phyloP scores from a whole-genome alignment of 2,329 filamentous ascomycete species.

The Akanthomyces dipterigenus region DNA sequence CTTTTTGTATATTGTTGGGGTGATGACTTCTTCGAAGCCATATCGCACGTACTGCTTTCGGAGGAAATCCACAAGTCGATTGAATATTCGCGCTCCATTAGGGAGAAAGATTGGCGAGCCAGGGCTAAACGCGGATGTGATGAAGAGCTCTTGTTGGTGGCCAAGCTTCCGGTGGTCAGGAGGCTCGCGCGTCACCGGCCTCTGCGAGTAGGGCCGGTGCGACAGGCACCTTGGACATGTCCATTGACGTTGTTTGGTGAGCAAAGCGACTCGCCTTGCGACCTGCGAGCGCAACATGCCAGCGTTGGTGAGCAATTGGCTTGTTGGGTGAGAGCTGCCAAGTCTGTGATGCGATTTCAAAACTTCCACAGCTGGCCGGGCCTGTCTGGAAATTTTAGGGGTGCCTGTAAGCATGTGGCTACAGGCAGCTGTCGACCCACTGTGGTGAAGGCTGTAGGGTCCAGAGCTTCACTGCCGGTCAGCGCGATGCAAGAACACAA shows the following conservation, averaged over 20 bases:
- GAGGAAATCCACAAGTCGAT: constrained; percentile 73
- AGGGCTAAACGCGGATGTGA: constrained; percentile 70
- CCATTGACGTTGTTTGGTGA: constrained; percentile 21
- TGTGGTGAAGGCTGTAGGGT: not conserved
- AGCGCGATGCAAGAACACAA: not conserved
- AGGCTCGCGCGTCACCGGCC: constrained; percentile 24
- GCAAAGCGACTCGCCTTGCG: constrained; percentile 15
- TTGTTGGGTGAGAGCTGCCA: not conserved
- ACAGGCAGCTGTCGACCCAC: not conserved
- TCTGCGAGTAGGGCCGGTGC: constrained; percentile 25
- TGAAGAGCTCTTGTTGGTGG: constrained; percentile 68
- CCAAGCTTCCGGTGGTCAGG: constrained; percentile 56
- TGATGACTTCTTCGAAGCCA: constrained; percentile 83
- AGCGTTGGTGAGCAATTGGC: constrained; percentile 8
- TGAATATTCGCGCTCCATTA: constrained; percentile 75
- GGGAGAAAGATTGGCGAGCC: constrained; percentile 81
- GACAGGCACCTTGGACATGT: constrained; percentile 24
- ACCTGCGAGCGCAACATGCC: constrained; percentile 26
- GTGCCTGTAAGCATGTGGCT: not conserved
- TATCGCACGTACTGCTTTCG: constrained; percentile 78
- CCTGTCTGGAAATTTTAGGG: not conserved
- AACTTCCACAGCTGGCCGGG: not conserved
- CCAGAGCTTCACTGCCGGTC: not conserved
- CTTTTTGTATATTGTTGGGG: constrained; percentile 86
- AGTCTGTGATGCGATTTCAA: not conserved